phyloP scores from a whole-genome alignment of 2,329 filamentous ascomycete genomes.

The Penicillium sp. region DNA sequence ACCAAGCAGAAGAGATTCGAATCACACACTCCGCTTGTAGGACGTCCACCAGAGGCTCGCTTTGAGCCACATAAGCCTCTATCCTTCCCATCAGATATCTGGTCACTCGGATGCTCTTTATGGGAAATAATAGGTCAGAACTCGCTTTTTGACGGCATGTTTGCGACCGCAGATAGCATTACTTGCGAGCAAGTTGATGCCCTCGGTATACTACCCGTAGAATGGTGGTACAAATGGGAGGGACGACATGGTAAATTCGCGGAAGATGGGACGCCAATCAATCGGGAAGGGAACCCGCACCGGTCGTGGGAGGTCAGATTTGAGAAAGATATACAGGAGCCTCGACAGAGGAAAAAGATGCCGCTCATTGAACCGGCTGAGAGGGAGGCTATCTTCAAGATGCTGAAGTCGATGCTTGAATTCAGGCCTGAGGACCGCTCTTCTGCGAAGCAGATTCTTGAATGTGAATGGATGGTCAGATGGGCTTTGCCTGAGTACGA shows the following conservation, averaged over 20 bases:
- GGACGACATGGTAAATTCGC: slow-evolving; percentile 15
- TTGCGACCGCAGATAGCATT: slow-evolving; percentile 24
- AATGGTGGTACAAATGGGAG: slow-evolving; percentile 26
- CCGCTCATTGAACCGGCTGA: slow-evolving; percentile 17
- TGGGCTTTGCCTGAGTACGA: slow-evolving; percentile 24
- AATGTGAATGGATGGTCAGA: slow-evolving; percentile 26
- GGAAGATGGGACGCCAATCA: slow-evolving; percentile 21
- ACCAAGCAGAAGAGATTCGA: slow-evolving; percentile 16
- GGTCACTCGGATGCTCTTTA: slow-evolving; percentile 35
- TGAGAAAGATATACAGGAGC: slow-evolving; percentile 23
- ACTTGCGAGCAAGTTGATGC: slow-evolving; percentile 27
- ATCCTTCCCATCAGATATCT: slow-evolving; percentile 33
- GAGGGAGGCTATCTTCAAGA: slow-evolving; percentile 20
- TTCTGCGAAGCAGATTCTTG: slow-evolving; percentile 20
- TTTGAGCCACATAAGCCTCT: slow-evolving; percentile 32
- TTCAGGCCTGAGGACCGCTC: slow-evolving; percentile 22
- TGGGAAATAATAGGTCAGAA: slow-evolving; percentile 30
- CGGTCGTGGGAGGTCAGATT: slow-evolving; percentile 22
- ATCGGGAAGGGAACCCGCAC: slow-evolving; percentile 12
- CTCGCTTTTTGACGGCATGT: slow-evolving; percentile 24
- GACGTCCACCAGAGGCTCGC: slow-evolving; percentile 30
- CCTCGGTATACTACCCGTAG: slow-evolving; percentile 25
- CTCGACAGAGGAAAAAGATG: slow-evolving; percentile 19
- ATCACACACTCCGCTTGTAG: slow-evolving; percentile 25
- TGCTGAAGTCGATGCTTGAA: slow-evolving; percentile 24